Conservation (phyloP, 2,329 filamentous ascomycete species). For the Paraphaeosphaeria minitans region DNA sequence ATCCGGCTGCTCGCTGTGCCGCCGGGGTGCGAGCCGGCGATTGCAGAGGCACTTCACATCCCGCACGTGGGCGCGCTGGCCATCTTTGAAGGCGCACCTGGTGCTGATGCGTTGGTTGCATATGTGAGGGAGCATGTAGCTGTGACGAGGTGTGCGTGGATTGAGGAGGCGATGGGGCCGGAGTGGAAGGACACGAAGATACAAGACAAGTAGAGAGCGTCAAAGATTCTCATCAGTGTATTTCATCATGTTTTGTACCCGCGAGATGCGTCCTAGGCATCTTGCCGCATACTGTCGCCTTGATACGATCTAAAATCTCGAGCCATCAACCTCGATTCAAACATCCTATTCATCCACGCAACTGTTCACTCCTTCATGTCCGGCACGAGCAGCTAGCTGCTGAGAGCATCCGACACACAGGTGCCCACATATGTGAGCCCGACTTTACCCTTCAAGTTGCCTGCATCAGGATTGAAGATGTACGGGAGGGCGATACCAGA, state of each 20-base stretch:
- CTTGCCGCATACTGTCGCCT: conserved; percentile 3
- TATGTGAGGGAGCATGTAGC: conserved; percentile 61
- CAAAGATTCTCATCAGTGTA: neutral
- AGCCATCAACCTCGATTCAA: conserved; percentile 25
- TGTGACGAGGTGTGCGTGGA: conserved; percentile 62
- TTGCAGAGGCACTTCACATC: conserved; percentile 64
- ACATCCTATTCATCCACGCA: conserved; percentile 55
- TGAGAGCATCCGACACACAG: conserved; percentile 40
- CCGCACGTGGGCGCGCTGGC: conserved; percentile 70
- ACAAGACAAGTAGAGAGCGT: conserved; percentile 2
- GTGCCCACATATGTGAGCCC: conserved; percentile 50
- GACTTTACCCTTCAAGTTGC: conserved; percentile 48
- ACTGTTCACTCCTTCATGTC: conserved; percentile 59
- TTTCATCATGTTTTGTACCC: no score
- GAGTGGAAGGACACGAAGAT: conserved; percentile 56
- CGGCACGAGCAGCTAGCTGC: conserved; percentile 56
- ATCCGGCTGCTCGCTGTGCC: conserved; percentile 66
- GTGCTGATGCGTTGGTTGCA: conserved; percentile 61
- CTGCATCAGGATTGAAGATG: conserved; percentile 56
- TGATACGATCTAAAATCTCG: conserved; percentile 27
- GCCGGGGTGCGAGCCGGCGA: conserved; percentile 61
- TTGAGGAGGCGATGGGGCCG: conserved; percentile 51
- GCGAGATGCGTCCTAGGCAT: neutral
- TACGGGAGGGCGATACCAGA: conserved; percentile 58
- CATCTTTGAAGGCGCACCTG: conserved; percentile 61